Evolutionary conservation across 1,139 yeast species (phyloP).

Genomic region (Pneumocystis carinii): DNA sequence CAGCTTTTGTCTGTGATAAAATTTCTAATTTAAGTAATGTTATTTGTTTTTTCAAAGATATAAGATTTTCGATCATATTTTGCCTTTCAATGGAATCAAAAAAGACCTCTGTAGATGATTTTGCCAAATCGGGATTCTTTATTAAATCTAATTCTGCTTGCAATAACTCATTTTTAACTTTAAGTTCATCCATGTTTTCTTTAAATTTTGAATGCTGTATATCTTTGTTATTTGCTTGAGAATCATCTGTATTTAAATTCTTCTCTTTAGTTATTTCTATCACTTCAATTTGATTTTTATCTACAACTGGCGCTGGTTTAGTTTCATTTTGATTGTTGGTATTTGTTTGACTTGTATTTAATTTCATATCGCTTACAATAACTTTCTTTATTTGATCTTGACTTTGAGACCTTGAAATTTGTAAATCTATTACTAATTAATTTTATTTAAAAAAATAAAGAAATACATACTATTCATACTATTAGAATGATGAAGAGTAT

Average conservation of each 20-base stretch:
- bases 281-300: not conserved
- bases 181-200: slow-evolving; percentile 7
- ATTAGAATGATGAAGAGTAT: not conserved
- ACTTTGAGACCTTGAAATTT: not conserved
- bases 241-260: not conserved
- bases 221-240: not conserved
- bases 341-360: not conserved
- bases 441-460: not conserved
- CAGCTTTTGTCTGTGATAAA: slow-evolving; percentile 23
- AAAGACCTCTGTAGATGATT: slow-evolving; percentile 1
- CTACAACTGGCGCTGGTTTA: not conserved
- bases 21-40: slow-evolving; percentile 22
- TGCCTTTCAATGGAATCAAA: slow-evolving; percentile 6
- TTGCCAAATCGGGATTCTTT: slow-evolving; percentile 12
- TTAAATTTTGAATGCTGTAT: slow-evolving; percentile 1
- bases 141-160: slow-evolving; percentile 17
- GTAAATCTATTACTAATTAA: not conserved
- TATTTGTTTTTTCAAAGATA: slow-evolving; percentile 23
- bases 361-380: not conserved
- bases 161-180: slow-evolving; percentile 15
- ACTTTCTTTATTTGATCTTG: not conserved
- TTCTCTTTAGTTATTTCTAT: not conserved
- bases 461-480: not conserved
- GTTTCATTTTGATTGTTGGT: not conserved
- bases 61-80: slow-evolving; percentile 11